A percentile compares a stretch with the other conserved stretches of the same genome.
These are phyloP conservation scores for Cyclotella sp. DNA, from an alignment of 108 stramenopile species.

Conservation along the genomic window DNA sequence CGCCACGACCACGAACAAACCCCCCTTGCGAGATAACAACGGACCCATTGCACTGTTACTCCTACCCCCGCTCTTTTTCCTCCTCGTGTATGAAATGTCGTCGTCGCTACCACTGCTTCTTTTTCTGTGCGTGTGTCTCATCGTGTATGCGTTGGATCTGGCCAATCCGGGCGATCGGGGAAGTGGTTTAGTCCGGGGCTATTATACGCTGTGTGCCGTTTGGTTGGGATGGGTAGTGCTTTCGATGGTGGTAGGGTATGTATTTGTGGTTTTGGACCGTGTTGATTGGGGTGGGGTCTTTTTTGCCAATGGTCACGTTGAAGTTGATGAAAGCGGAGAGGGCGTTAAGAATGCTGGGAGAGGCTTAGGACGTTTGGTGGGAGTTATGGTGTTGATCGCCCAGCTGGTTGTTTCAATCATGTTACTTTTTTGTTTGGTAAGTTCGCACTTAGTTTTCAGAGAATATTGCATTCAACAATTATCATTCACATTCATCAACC, in stretches of 20 bases:
- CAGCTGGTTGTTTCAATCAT: constrained; percentile 23
- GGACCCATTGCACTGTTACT: constrained; percentile 47
- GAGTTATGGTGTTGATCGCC: constrained; percentile 5
- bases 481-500: constrained; percentile 9
- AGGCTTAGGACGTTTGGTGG: neutral
- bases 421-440: constrained; percentile 27
- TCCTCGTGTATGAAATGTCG: constrained; percentile 60
- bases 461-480: constrained; percentile 4
- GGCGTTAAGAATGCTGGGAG: neutral
- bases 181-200: neutral
- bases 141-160: constrained; percentile 70
- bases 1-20: neutral
- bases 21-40: constrained; percentile 40
- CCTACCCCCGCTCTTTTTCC: constrained; percentile 52
- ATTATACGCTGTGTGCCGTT: constrained; percentile 39
- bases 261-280: constrained; percentile 44
- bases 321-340: neutral
- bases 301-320: neutral
- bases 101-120: constrained; percentile 58
- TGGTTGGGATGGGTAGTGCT: constrained; percentile 64
- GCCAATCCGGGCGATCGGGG: constrained; percentile 58
- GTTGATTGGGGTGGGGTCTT: constrained; percentile 24
- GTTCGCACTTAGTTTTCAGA: constrained; percentile 7
- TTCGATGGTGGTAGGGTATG: constrained; percentile 53
- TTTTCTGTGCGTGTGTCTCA: constrained; percentile 47